phyloP scores from a whole-genome alignment of 768 basidiomycete genomes.

The Sutorius australiensis region DNA sequence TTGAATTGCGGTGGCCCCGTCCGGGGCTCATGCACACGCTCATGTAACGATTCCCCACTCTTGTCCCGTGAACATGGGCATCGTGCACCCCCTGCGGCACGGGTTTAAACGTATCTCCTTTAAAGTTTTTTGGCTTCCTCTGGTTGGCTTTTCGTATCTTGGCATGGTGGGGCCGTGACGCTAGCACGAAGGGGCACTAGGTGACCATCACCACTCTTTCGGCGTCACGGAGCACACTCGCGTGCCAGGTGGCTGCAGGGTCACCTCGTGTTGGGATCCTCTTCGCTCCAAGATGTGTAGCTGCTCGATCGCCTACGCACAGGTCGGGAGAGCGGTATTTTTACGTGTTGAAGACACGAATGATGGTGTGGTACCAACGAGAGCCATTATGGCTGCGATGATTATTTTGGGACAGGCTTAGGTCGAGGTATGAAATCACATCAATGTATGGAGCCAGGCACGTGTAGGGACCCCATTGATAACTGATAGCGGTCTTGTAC shows the following conservation, averaged over 20 bases:
- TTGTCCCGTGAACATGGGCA: conserved; percentile 9
- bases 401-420: neutral
- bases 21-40: neutral
- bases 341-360: conserved; percentile 18
- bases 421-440: conserved; percentile 12
- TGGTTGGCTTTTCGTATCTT: neutral
- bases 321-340: neutral
- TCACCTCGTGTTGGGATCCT: conserved; percentile 21
- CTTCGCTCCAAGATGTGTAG: conserved; percentile 5
- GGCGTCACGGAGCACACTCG: conserved; percentile 22
- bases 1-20: conserved; percentile 9
- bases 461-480: conserved; percentile 16
- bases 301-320: conserved; percentile 3
- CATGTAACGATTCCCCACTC: conserved; percentile 14
- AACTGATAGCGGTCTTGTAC: neutral
- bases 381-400: neutral
- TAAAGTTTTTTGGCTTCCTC: neutral
- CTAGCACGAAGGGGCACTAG: neutral
- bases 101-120: conserved; percentile 1
- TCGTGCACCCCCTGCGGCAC: conserved; percentile 4
- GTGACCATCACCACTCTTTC: conserved; percentile 14
- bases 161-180: neutral
- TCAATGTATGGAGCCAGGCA: conserved; percentile 10
- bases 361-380: neutral
- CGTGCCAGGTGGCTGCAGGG: conserved; percentile 24